Evolutionary conservation across 1,284 basidiomycete species (phyloP).

Genomic region (Ceratobasidium theobromae): DNA sequence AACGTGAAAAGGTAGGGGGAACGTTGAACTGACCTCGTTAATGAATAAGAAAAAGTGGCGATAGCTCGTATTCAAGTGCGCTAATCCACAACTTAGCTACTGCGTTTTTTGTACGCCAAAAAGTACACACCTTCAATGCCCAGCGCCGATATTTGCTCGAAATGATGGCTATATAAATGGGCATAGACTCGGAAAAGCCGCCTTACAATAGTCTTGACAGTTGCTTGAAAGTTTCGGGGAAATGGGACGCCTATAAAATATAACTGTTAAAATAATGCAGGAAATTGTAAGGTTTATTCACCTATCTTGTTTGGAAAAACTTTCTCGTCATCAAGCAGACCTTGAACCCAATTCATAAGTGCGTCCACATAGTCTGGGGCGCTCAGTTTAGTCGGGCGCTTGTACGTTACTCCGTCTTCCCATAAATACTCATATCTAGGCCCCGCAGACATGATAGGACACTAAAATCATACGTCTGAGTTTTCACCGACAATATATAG

Average conservation of each 20-base stretch:
- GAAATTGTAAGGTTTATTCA: constrained; percentile 39
- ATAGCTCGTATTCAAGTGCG: constrained; percentile 98
- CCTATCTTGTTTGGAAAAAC: constrained; percentile 96
- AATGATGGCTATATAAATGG: constrained; percentile 99
- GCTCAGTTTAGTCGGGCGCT: constrained; percentile 89
- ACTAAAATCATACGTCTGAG: constrained; percentile 52
- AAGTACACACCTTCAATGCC: constrained; percentile 87
- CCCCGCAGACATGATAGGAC: constrained; percentile 98
- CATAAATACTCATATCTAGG: constrained; percentile 94
- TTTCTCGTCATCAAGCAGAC: constrained; percentile 87
- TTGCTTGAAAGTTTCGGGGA: constrained; percentile 87
- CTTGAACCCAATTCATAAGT: constrained; percentile 98
- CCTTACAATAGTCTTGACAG: constrained; percentile 89
- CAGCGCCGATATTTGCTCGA: constrained; percentile 97
- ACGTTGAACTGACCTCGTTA: constrained; percentile 67
- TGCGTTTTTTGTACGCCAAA: not conserved
- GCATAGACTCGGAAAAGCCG: constrained; percentile 97
- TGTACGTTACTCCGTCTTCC: constrained; percentile 93
- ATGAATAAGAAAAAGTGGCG: constrained; percentile 97
- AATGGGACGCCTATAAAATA: constrained; percentile 83
- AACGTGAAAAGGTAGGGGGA: not conserved
- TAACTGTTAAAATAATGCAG: not conserved
- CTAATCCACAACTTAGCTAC: constrained; percentile 49
- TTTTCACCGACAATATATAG: not conserved
- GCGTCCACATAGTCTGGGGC: constrained; percentile 98